A percentile compares a stretch with the other conserved stretches of the same genome.
Conservation (phyloP, 2,329 filamentous ascomycete species). For the Apiospora kogelbergensis region DNA sequence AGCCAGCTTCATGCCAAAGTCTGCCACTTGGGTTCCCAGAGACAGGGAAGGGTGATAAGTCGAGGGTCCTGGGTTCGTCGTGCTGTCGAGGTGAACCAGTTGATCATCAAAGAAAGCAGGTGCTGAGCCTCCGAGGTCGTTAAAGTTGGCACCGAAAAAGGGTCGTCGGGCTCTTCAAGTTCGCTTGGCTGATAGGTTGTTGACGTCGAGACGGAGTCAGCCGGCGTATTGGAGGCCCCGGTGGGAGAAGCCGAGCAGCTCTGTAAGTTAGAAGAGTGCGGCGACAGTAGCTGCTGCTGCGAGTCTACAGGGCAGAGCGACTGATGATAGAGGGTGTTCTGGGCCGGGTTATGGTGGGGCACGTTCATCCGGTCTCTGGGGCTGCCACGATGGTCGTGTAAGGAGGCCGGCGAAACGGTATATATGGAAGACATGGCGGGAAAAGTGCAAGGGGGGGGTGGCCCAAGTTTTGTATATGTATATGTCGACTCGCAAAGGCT, state of each 20-base stretch:
- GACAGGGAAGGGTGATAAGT: not conserved
- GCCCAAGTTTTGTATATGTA: not conserved
- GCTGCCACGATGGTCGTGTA: conserved; percentile 36
- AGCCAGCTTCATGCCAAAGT: conserved; percentile 33
- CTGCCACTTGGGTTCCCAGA: not conserved
- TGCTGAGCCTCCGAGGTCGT: conserved; percentile 38
- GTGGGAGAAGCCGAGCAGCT: conserved; percentile 41
- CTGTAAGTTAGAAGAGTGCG: conserved; percentile 42
- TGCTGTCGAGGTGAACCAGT: conserved; percentile 5
- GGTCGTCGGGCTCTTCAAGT: conserved; percentile 43
- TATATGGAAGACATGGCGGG: conserved; percentile 28
- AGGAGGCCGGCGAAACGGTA: conserved; percentile 39
- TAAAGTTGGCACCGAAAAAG: conserved; percentile 52
- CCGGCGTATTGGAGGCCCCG: conserved; percentile 44
- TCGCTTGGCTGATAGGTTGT: conserved; percentile 52
- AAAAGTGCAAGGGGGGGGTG: not conserved
- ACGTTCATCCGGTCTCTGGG: conserved; percentile 27
- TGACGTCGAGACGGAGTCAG: conserved; percentile 47
- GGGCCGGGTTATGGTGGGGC: conserved; percentile 31
- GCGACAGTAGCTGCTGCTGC: conserved; percentile 39
- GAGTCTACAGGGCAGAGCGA: conserved; percentile 33
- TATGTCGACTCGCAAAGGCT: conserved; percentile 8
- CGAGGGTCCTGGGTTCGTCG: not conserved
- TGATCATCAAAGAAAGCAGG: conserved; percentile 46
- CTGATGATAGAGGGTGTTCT: conserved; percentile 17